Conservation (phyloP, 331 rosid species). For the Arachis monticola region DNA sequence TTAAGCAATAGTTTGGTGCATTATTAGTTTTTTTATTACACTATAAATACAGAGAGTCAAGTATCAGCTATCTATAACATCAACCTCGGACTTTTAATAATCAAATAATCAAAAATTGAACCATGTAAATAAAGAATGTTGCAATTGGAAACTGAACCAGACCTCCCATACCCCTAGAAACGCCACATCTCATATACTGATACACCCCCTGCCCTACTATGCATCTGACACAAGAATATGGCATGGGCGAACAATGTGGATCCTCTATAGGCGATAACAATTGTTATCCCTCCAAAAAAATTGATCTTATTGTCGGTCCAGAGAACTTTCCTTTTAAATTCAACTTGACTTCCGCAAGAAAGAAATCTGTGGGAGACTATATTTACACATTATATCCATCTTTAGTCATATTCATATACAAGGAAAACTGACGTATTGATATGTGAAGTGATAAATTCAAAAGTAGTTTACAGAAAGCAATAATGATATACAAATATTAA, state of each 20-base stretch:
- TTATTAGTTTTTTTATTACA: not conserved
- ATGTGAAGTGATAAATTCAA: slow-evolving; percentile 9
- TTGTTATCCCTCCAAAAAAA: slow-evolving; percentile 19
- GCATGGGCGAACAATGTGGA: slow-evolving; percentile 13
- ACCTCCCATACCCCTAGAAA: slow-evolving; percentile 23
- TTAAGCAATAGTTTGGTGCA: slow-evolving; percentile 16
- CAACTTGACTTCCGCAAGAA: not conserved
- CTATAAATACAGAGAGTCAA: slow-evolving; percentile 35
- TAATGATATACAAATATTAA: slow-evolving; percentile 17
- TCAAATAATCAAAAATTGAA: slow-evolving; percentile 11
- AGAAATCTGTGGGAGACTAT: slow-evolving; percentile 12
- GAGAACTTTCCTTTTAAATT: not conserved
- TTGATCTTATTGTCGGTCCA: not conserved
- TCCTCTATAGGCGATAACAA: not conserved
- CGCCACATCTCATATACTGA: slow-evolving; percentile 6
- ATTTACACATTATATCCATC: slow-evolving; percentile 15
- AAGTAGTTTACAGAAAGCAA: slow-evolving; percentile 23
- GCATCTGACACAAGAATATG: slow-evolving; percentile 16
- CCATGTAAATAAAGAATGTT: slow-evolving; percentile 1
- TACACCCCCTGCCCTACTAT: slow-evolving; percentile 7
- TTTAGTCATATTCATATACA: slow-evolving; percentile 14
- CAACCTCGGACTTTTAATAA: slow-evolving; percentile 16
- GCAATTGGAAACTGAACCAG: slow-evolving; percentile 22
- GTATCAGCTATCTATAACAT: slow-evolving; percentile 13
- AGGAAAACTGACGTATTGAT: slow-evolving; percentile 5